Evolutionary conservation across 2,329 filamentous ascomycete species (phyloP).

Genomic region (Sphaerulina populicola): DNA sequence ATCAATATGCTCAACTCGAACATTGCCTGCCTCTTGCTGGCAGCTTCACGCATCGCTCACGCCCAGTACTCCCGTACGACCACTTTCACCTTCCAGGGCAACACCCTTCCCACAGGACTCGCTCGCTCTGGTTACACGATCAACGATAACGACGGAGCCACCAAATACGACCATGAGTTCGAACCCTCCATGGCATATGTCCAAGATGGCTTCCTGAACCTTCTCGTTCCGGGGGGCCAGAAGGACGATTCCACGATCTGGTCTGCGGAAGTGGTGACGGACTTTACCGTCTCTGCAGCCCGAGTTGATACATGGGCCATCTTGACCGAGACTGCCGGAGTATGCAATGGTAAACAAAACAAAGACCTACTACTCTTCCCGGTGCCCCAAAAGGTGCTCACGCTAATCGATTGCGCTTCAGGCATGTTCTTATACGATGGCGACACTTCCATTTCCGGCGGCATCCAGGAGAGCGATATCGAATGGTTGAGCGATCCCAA

Average conservation of each 20-base stretch:
- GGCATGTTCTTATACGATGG: conserved; percentile 20
- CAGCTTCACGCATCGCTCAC: not conserved
- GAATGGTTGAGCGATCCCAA: conserved; percentile 20
- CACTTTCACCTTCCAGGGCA: conserved; percentile 7
- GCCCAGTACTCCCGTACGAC: conserved; percentile 9
- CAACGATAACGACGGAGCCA: not conserved
- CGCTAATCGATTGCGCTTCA: not conserved
- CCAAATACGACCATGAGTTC: conserved; percentile 4
- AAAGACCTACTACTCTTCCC: no score
- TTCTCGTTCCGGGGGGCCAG: conserved; percentile 11
- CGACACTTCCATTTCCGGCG: conserved; percentile 10
- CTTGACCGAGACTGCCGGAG: conserved; percentile 12
- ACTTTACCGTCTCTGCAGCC: conserved; percentile 12
- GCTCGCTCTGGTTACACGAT: not conserved
- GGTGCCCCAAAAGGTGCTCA: no score
- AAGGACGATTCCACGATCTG: conserved; percentile 6
- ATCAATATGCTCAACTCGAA: not conserved
- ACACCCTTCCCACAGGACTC: conserved; percentile 5
- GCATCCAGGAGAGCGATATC: conserved; percentile 19
- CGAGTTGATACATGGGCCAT: conserved; percentile 16
- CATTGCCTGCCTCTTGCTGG: not conserved
- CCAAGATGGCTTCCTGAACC: conserved; percentile 12
- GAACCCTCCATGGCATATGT: conserved; percentile 5
- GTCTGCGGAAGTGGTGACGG: conserved; percentile 12
- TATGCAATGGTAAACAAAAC: conserved; percentile 16